A percentile compares a stretch with the other conserved stretches of the same genome.
These are phyloP conservation scores for Fusarium sp. DNA, from an alignment of 2,329 filamentous ascomycete species.

Conservation along the genomic window DNA sequence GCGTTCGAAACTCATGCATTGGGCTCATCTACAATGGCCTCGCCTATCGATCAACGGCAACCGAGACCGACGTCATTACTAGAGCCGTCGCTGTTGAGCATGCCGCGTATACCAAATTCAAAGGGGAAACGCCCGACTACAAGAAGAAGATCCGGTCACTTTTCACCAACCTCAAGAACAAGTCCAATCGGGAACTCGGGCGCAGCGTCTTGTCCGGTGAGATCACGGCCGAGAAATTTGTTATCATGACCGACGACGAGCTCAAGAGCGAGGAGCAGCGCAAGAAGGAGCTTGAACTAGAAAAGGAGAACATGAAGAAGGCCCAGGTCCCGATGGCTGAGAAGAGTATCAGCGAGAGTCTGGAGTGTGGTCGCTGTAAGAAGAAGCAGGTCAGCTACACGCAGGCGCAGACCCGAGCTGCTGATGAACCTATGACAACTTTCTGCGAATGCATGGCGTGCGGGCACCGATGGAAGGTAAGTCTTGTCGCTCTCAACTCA, in stretches of 20 bases:
- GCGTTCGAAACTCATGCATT: conserved; percentile 83
- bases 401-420: conserved; percentile 93
- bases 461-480: conserved; percentile 77
- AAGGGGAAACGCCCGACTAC: conserved; percentile 79
- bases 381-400: conserved; percentile 95
- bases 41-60: conserved; percentile 73
- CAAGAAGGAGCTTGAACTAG: conserved; percentile 76
- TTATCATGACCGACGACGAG: conserved; percentile 88
- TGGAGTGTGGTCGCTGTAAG: conserved; percentile 92
- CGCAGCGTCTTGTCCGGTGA: conserved; percentile 78
- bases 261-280: conserved; percentile 87
- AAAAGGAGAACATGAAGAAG: conserved; percentile 96
- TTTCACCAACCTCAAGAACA: conserved; percentile 94
- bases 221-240: conserved; percentile 77
- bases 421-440: conserved; percentile 91
- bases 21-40: conserved; percentile 95
- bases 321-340: conserved; percentile 93
- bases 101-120: conserved; percentile 75
- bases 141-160: conserved; percentile 89
- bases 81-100: conserved; percentile 84
- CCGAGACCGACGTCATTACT: conserved; percentile 75
- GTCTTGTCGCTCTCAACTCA: conserved; percentile 37
- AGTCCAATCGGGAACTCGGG: conserved; percentile 82
- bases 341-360: conserved; percentile 86
- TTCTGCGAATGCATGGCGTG: conserved; percentile 78